A percentile compares a stretch with the other conserved stretches of the same genome.
Evolutionary conservation across 179 eudicot genomes (phyloP).

Genomic region (Gypsophila paniculata): DNA sequence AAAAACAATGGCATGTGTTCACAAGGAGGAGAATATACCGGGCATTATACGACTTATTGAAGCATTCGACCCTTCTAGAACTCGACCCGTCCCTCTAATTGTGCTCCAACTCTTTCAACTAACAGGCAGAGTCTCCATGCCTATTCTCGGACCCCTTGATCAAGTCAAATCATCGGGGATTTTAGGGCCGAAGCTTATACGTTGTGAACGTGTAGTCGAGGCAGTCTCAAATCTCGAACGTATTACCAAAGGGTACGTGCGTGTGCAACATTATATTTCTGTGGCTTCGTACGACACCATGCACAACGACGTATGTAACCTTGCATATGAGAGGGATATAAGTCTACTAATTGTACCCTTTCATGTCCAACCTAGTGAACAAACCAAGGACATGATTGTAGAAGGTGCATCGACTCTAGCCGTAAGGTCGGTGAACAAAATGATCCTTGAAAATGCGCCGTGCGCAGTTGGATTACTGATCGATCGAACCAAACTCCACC

Average conservation of each 20-base stretch:
- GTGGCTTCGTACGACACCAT: slow-evolving; percentile 14
- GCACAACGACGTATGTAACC: slow-evolving; percentile 27
- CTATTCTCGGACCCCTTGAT: slow-evolving; percentile 18
- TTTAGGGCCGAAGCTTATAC: slow-evolving; percentile 14
- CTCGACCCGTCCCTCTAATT: slow-evolving; percentile 15
- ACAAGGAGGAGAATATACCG: slow-evolving; percentile 20
- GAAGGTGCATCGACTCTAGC: neutral
- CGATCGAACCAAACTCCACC: slow-evolving; percentile 11
- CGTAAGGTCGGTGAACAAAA: slow-evolving; percentile 17
- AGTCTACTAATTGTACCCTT: slow-evolving; percentile 24
- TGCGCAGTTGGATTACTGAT: slow-evolving; percentile 25
- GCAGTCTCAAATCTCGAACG: slow-evolving; percentile 20
- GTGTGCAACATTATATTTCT: slow-evolving; percentile 23
- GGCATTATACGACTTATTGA: slow-evolving; percentile 26
- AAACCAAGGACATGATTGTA: neutral
- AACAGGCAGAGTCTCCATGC: slow-evolving; percentile 22
- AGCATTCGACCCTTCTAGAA: slow-evolving; percentile 20
- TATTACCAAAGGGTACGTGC: slow-evolving; percentile 7
- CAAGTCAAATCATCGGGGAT: slow-evolving; percentile 17
- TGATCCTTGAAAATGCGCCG: slow-evolving; percentile 25
- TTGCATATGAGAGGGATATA: slow-evolving; percentile 16
- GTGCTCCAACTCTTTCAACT: slow-evolving; percentile 26
- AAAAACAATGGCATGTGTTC: slow-evolving; percentile 21
- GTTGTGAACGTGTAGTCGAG: slow-evolving; percentile 21
- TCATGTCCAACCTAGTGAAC: slow-evolving; percentile 6